A percentile compares a stretch with the other conserved stretches of the same genome.
Evolutionary conservation across 2,329 filamentous ascomycete genomes (phyloP).

Genomic region (Rachicladosporium sp.): DNA sequence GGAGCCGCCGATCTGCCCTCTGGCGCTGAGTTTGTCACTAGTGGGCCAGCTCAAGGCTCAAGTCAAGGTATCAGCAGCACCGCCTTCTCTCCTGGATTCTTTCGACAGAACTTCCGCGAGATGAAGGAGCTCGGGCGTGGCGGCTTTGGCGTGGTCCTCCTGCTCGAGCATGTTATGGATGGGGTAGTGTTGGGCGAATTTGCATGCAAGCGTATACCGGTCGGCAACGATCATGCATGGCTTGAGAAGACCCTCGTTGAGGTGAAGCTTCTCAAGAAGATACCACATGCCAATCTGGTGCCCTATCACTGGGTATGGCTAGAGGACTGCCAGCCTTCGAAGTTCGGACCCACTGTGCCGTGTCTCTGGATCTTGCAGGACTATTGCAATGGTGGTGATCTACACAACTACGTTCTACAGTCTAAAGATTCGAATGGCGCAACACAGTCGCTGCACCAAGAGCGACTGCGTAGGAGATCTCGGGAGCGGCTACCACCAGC

Average conservation of each 20-base stretch:
- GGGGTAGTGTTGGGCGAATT: constrained; percentile 80
- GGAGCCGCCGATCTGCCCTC: constrained; percentile 28
- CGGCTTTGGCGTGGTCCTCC: constrained; percentile 84
- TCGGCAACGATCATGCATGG: constrained; percentile 87
- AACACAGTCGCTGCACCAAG: constrained; percentile 66
- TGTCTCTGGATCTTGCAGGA: constrained; percentile 96
- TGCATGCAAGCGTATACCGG: constrained; percentile 92
- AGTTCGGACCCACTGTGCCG: constrained; percentile 78
- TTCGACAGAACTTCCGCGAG: constrained; percentile 83
- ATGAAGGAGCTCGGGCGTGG: constrained; percentile 77
- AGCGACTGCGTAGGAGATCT: constrained; percentile 70
- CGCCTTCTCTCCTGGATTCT: constrained; percentile 87
- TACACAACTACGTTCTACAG: constrained; percentile 77
- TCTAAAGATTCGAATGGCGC: constrained; percentile 53
- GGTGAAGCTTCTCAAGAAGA: constrained; percentile 79
- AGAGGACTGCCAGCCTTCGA: constrained; percentile 71
- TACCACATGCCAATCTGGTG: constrained; percentile 89
- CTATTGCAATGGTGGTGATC: constrained; percentile 88
- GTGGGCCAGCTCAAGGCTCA: constrained; percentile 26
- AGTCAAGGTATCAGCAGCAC: constrained; percentile 65
- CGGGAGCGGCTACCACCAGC: constrained; percentile 60
- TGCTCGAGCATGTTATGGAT: constrained; percentile 89
- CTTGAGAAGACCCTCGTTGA: constrained; percentile 88
- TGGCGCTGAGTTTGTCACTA: constrained; percentile 38
- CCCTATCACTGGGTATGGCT: constrained; percentile 97